Evolutionary conservation across 2,329 filamentous ascomycete species (phyloP).

Genomic region (Penicillium sp.): DNA sequence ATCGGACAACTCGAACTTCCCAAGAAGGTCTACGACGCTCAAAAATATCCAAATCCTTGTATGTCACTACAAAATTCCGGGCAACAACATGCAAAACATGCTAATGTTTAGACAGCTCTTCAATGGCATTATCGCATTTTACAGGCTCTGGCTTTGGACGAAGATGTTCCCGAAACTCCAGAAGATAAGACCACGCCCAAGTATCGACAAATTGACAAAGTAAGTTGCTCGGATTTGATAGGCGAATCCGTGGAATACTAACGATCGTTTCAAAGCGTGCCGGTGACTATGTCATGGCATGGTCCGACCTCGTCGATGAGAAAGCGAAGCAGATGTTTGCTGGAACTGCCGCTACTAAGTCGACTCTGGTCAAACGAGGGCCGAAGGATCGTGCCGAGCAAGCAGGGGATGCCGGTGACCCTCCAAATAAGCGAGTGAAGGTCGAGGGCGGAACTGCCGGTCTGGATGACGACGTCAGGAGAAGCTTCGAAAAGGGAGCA

Average conservation of each 20-base stretch:
- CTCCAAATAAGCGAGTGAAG: constrained; percentile 53
- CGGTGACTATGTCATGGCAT: constrained; percentile 76
- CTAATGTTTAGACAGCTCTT: constrained; percentile 54
- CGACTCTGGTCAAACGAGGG: constrained; percentile 54
- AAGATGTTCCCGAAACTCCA: constrained; percentile 76
- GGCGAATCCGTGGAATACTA: neutral
- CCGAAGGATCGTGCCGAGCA: constrained; percentile 26
- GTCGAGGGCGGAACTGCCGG: constrained; percentile 32
- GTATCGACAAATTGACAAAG: constrained; percentile 84
- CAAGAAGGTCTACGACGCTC: constrained; percentile 79
- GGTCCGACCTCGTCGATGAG: constrained; percentile 70
- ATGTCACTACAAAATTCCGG: constrained; percentile 17
- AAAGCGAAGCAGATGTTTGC: constrained; percentile 54
- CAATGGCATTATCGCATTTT: constrained; percentile 98
- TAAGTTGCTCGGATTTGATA: constrained; percentile 21
- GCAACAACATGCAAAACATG: neutral
- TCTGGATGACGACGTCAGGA: constrained; percentile 45
- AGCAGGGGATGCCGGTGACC: constrained; percentile 30
- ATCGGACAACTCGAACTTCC: constrained; percentile 88
- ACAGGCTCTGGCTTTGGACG: constrained; percentile 87
- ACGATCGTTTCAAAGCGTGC: constrained; percentile 58
- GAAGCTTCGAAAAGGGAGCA: constrained; percentile 47
- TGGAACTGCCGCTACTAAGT: constrained; percentile 42
- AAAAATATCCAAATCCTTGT: constrained; percentile 83
- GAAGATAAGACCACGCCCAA: constrained; percentile 84